Base-by-base conservation (phyloP, 192 early-diverging fungal species). In the Linnemannia zychae region DNA sequence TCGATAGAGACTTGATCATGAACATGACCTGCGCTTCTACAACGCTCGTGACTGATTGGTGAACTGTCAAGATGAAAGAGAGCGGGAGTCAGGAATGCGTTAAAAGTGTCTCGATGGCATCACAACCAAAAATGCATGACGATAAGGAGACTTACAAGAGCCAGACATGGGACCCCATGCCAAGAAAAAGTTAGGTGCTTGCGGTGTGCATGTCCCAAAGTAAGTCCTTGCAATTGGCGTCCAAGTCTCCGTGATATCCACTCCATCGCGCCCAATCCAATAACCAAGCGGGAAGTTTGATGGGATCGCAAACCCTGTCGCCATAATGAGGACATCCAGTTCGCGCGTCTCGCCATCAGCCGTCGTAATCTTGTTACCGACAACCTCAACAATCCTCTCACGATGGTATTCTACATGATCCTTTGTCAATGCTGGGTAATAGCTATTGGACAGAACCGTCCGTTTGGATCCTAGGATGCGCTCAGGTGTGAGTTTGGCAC, bases 241-340 rank as follows among this genome's bases (percentile, higher is more conserved):
- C 52, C 60, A 75, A 24, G 20, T 24, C 22, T 52, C 24, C n/a
- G 57, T 24, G 20, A 75, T 40, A 65, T 75, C 74, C 9, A 60
- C 4, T 22, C 57, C 74, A 24, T 17, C 60, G 1, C 74, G 74
- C 15, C 74, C 74, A 33, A 53, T 75, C 74, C 74, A 75, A 38
- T 37, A 40, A 1, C 57, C 57, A 17, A 16, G 22, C 12, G 74
- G 74, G 15, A 46, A 75, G 13, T 47, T 75, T 2, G 20, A n/a
- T 0, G n/a, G n/a, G 4, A 44, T 38, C 20, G 36, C 60, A 33
- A 75, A 75, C n/a, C 74, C 74, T 1, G 74, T 75, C 22, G 74
- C 74, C 34, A 75, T 28, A 65, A 75, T 66, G 22, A 75, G 74
- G 20, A 75, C 50, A 75, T 75, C 74, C 52, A 75, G 20, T n/a